Percentiles rank a stretch among this genome's conserved stretches.
Conservation (phyloP, 2,329 filamentous ascomycete species). For the Tolypocladium guangdongense region DNA sequence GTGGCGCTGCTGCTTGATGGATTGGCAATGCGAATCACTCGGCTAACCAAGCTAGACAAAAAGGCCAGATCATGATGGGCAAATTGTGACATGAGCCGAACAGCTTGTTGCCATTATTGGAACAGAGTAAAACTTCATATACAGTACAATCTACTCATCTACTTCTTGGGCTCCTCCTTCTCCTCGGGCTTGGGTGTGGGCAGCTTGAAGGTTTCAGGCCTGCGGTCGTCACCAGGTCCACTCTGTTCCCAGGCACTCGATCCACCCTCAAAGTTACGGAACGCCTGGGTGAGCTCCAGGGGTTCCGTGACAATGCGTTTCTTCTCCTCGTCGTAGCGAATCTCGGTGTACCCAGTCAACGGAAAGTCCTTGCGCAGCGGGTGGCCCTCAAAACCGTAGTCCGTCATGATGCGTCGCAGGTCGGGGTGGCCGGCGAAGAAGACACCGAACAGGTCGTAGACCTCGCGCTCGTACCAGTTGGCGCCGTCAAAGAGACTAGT, state of each 20-base stretch:
- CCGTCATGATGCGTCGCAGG: conserved; percentile 94
- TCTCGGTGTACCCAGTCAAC: conserved; percentile 93
- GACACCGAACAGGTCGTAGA: conserved; percentile 94
- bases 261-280: conserved; percentile 94
- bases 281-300: conserved; percentile 93
- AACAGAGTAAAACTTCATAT: conserved; percentile 1
- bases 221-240: conserved; percentile 61
- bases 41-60: background rate
- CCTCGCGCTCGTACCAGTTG: conserved; percentile 98
- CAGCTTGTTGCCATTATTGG: background rate
- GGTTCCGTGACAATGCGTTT: conserved; percentile 98
- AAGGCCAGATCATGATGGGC: background rate
- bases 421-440: conserved; percentile 96
- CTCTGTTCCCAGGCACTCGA: conserved; percentile 59
- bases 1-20: background rate
- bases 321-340: conserved; percentile 98
- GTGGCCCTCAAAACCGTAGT: conserved; percentile 98
- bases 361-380: conserved; percentile 97
- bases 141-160: conserved; percentile 24
- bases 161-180: conserved; percentile 90
- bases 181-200: conserved; percentile 93
- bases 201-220: conserved; percentile 82
- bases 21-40: background rate
- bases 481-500: conserved; percentile 83
- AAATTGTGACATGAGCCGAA: background rate